Conservation (phyloP, 2,329 filamentous ascomycete species). For the Fusarium circinatum region DNA sequence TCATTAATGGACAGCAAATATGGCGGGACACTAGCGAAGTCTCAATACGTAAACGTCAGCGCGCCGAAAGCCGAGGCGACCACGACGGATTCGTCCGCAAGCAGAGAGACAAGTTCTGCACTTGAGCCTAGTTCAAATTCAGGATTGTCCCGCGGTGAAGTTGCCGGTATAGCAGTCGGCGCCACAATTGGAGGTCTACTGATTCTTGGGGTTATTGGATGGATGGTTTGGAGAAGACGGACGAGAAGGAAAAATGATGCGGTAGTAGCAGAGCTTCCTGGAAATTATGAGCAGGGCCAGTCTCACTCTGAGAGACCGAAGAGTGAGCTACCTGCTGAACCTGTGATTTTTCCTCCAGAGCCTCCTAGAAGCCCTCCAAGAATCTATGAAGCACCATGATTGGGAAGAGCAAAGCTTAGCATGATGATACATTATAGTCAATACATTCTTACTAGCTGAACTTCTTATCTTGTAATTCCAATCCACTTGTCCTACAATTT, state of each 20-base stretch:
- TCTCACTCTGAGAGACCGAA: not conserved
- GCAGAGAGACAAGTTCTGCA: not conserved
- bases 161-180: not conserved
- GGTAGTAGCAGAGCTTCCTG: not conserved
- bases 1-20: not conserved
- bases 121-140: not conserved
- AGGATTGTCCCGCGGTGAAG: not conserved
- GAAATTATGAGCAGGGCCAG: not conserved
- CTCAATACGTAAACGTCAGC: conserved; percentile 3
- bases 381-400: not conserved
- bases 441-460: not conserved
- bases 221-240: not conserved
- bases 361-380: not conserved
- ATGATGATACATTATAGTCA: not conserved
- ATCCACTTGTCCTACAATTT: not conserved
- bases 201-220: not conserved
- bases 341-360: not conserved
- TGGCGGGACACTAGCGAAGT: not conserved
- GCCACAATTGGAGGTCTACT: not conserved
- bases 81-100: not conserved
- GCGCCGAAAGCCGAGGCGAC: not conserved
- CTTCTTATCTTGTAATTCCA: not conserved
- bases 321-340: conserved; percentile 3
- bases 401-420: not conserved
- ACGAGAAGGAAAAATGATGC: not conserved